Base-by-base conservation (phyloP, 140 eudicot genomes). In the Senecio squalidus region DNA sequence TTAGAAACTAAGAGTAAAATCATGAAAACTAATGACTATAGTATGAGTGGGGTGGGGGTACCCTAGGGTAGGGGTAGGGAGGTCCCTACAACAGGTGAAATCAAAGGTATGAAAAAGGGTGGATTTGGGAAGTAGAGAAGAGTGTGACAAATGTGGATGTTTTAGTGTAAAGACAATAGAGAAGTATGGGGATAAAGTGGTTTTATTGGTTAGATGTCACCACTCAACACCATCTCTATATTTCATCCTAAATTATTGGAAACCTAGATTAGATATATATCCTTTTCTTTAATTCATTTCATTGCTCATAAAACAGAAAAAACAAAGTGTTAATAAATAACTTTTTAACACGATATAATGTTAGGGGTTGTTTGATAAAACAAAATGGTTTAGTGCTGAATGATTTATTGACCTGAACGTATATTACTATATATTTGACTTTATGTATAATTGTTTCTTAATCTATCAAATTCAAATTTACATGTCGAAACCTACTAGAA, bases 51-150 rank as follows among this genome's bases (percentile, higher is more conserved):
- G 39, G 65, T 60, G 40, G 41, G 31, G 62, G 9, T 48, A 45
- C 22, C 21, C 25, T 58, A 24, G 23, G 33, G 56, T 34, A 21
- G 31, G 55, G 9, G 18, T 60, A 69, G 75, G 25, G 62, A 24
- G 75, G 75, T 60, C 75, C 75, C 75, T 52, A 51, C 69, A 60
- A 69, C 63, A 69, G 75, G 76, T 60, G 76, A 70, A 61, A 61
- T 61, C 70, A 52, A 70, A 61, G 69, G 64, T 40, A 49, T 58
- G 75, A 69, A 69, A 69, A 59, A 18, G 45, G 46, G 54, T 33
- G 47, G 20, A 16, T 53, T 67, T 38, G 75, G 62, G 62, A 50
- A 69, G 74, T 49, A 49, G 75, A 55, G 40, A 51, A 10, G 46
- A 44, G 27, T 47, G 34, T 66, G 63, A 55, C 71, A 66, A 54